Base-by-base conservation (phyloP, 768 basidiomycete genomes). In the Tylopilus sp. region DNA sequence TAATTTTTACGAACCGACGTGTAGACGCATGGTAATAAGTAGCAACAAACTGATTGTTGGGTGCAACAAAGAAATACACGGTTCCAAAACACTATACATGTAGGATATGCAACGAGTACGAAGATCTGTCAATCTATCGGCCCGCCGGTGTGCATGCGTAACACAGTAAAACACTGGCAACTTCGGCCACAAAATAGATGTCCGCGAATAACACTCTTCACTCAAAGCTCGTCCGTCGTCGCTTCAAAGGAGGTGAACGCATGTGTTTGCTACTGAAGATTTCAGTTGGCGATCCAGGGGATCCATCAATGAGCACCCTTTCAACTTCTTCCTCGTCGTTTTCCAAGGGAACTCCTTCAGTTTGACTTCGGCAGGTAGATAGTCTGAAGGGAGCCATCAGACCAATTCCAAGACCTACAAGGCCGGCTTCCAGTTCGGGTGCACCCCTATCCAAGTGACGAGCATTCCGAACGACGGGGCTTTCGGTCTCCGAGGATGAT, bases 331-430 rank as follows among this genome's bases (percentile, higher is more conserved):
- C 64, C 48, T 71, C 69, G 52, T 71, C 69, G 38, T 59, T 51
- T 28, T 62, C 68, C 42, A 60, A 40, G 15, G 53, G 44, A 33
- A 56, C 54, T 31, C 40, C 45, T 23, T 58, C 55, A 2, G 28
- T 40, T 43, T 63, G 66, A 26, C 57, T 66, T 39, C 73, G 67
- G 41, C 70, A 73, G 26, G 72, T 70, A 31, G 77, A 71, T 43
- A 80, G 68, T 26, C 69, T 69, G 56, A 84, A 83, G 12, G 83
- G 78, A 47, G 77, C 80, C 58, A 84, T 70, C 36, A 84, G 69
- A 8, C 70, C 69, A 55, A 70, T 69, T 35, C 69, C 69, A 30
- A 70, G 70, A 18, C 78, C 76, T 26, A 73, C 68, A 39, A 69
- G 60, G 23, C 60, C 65, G 4, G 67, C 69, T 18, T 72, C 60